Percentiles rank a stretch among this genome's conserved stretches.
These are phyloP conservation scores for Gypsophila paniculata DNA, from an alignment of 179 eudicot genomes.

Conservation along the genomic window DNA sequence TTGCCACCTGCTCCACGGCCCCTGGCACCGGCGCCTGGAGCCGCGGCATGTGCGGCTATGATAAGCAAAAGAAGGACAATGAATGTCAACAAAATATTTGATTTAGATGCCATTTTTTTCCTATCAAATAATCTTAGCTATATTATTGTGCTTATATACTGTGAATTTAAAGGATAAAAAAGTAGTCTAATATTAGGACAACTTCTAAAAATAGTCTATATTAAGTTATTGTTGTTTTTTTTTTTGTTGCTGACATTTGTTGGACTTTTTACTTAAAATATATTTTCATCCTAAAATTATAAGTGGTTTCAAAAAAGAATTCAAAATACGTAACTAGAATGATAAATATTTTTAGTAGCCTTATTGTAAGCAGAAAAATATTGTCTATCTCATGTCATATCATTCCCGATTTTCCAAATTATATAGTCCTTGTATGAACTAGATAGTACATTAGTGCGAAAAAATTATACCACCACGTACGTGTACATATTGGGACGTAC, in stretches of 20 bases:
- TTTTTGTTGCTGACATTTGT: constrained; percentile 3
- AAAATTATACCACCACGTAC: too few species aligned
- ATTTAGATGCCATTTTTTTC: constrained; percentile 19
- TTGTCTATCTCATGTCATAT: too few species aligned
- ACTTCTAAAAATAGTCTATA: background rate
- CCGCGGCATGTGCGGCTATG: constrained; percentile 8
- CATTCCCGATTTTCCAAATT: too few species aligned
- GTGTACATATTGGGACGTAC: too few species aligned
- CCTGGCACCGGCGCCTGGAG: background rate
- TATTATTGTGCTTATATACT: background rate
- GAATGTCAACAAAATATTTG: constrained; percentile 13
- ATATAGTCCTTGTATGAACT: too few species aligned
- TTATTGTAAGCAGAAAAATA: background rate
- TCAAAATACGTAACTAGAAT: background rate
- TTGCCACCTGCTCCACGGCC: background rate
- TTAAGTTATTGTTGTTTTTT: background rate
- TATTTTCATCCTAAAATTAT: constrained; percentile 3
- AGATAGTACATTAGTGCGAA: too few species aligned
- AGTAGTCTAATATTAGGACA: constrained; percentile 12
- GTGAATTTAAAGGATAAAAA: background rate
- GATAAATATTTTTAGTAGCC: background rate
- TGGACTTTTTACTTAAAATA: constrained; percentile 17
- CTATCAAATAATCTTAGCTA: background rate
- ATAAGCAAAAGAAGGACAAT: constrained; percentile 12
- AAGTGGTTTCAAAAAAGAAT: background rate